Conservation (phyloP, 192 early-diverging fungal genomes). For the Cladochytrium replicatum region DNA sequence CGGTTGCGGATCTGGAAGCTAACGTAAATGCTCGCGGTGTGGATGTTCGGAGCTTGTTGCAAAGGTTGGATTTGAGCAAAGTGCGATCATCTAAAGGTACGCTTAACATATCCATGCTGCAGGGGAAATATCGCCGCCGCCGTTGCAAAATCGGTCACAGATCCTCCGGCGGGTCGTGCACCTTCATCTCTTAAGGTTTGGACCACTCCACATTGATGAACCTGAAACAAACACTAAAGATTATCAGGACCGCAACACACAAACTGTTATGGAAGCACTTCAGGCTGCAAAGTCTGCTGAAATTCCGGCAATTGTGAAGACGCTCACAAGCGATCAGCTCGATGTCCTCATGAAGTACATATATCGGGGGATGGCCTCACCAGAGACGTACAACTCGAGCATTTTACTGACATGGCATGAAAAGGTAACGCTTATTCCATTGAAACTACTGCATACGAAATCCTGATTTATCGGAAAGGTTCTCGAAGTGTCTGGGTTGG, state of each 20-base stretch:
- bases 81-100: not conserved
- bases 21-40: conserved; percentile 43
- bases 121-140: conserved; percentile 23
- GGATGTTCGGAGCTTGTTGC: conserved; percentile 56
- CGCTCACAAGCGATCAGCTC: conserved; percentile 47
- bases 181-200: conserved; percentile 19
- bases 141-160: conserved; percentile 21
- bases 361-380: conserved; percentile 79
- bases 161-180: conserved; percentile 26
- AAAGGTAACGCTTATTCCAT: conserved; percentile 51
- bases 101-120: not conserved
- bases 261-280: conserved; percentile 74
- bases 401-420: conserved; percentile 90
- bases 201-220: not conserved
- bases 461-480: conserved; percentile 35
- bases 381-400: conserved; percentile 72
- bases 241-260: conserved; percentile 57
- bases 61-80: conserved; percentile 37
- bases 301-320: conserved; percentile 49
- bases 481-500: conserved; percentile 78
- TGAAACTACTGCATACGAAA: not conserved
- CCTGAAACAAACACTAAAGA: not conserved
- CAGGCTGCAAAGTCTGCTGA: conserved; percentile 61
- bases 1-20: conserved; percentile 30
- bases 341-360: conserved; percentile 88